Conservation (phyloP, 2,329 filamentous ascomycete species). For the Penicillium sp. region DNA sequence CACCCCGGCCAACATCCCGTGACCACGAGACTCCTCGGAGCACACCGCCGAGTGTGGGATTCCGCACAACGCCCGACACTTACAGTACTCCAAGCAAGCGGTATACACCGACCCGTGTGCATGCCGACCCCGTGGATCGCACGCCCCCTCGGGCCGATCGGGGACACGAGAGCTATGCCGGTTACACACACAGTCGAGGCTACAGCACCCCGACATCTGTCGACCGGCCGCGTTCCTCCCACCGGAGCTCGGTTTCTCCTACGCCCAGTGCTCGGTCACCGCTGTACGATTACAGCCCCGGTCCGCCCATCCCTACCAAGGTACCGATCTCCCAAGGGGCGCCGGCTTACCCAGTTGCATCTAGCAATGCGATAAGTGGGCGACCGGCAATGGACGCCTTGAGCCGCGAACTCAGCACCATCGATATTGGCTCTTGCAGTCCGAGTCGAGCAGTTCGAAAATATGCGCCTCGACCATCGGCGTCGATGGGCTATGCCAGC, state of each 20-base stretch:
- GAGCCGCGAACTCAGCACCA: constrained; percentile 53
- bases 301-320: constrained; percentile 42
- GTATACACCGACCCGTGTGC: constrained; percentile 16
- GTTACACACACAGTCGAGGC: constrained; percentile 14
- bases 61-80: constrained; percentile 13
- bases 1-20: constrained; percentile 26
- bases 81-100: constrained; percentile 10
- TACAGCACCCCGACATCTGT: constrained; percentile 25
- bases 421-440: constrained; percentile 45
- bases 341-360: constrained; percentile 28
- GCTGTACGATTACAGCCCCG: constrained; percentile 30
- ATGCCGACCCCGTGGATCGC: constrained; percentile 16
- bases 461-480: constrained; percentile 27
- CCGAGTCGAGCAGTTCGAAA: constrained; percentile 28
- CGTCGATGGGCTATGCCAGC: constrained; percentile 28
- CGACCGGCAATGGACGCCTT: constrained; percentile 44
- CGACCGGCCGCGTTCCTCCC: constrained; percentile 21
- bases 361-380: constrained; percentile 23
- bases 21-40: constrained; percentile 15
- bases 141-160: constrained; percentile 22
- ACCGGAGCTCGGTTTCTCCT: constrained; percentile 30
- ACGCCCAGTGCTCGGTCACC: constrained; percentile 25
- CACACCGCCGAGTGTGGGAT: constrained; percentile 24
- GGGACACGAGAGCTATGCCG: constrained; percentile 15
- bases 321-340: constrained; percentile 35